phyloP scores from a whole-genome alignment of 352 stramenopile species.

The Pythium chondricola region DNA sequence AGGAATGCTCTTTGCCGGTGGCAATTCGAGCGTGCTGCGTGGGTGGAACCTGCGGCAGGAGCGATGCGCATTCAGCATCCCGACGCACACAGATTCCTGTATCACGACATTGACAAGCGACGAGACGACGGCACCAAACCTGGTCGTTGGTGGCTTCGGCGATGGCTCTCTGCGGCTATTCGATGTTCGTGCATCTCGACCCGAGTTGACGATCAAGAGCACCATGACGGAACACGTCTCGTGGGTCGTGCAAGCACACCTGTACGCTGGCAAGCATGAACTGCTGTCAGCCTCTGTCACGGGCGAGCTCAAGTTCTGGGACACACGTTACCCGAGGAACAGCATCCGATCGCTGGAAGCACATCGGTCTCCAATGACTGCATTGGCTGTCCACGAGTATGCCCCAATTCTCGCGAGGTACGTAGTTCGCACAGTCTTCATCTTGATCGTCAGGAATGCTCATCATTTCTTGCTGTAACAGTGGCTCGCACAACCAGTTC shows the following conservation, averaged over 20 bases:
- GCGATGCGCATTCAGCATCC: conserved; percentile 72
- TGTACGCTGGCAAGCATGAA: conserved; percentile 77
- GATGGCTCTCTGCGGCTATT: conserved; percentile 94
- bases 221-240: conserved; percentile 89
- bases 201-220: conserved; percentile 57
- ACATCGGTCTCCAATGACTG: conserved; percentile 93
- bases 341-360: conserved; percentile 86
- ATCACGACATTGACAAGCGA: conserved; percentile 88
- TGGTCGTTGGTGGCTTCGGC: conserved; percentile 90
- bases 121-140: conserved; percentile 46
- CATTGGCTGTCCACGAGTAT: conserved; percentile 93
- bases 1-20: conserved; percentile 89
- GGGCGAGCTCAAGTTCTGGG: conserved; percentile 97
- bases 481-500: conserved; percentile 97
- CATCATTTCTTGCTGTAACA: conserved; percentile 15
- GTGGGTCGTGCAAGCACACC: conserved; percentile 93
- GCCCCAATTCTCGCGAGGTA: conserved; percentile 94
- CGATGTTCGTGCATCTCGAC: conserved; percentile 81
- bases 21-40: conserved; percentile 88
- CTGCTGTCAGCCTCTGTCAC: conserved; percentile 93
- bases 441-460: too few relatives aligned
- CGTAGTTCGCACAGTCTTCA: not conserved
- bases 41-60: conserved; percentile 95
- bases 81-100: conserved; percentile 87
- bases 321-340: conserved; percentile 86